These are phyloP conservation scores for Coniochaeta prunicola DNA, from an alignment of 2,329 filamentous ascomycete genomes.

Conservation along the genomic window DNA sequence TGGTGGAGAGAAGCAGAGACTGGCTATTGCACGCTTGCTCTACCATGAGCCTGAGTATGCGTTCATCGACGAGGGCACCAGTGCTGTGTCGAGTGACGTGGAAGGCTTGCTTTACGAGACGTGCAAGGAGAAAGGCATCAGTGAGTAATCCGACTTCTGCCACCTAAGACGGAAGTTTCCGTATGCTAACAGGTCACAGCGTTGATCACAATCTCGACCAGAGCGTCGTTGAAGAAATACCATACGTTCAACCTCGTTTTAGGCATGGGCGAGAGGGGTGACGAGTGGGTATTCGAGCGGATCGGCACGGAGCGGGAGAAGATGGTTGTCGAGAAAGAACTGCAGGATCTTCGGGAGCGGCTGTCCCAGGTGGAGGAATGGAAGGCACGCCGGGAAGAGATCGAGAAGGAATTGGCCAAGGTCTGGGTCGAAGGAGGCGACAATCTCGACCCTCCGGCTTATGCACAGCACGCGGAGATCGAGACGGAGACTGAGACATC, in stretches of 20 bases:
- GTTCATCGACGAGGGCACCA: slow-evolving; percentile 92
- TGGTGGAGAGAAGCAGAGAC: slow-evolving; percentile 93
- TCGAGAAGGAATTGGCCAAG: slow-evolving; percentile 70
- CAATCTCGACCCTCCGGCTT: slow-evolving; percentile 39
- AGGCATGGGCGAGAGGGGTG: slow-evolving; percentile 71
- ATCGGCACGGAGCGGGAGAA: slow-evolving; percentile 94
- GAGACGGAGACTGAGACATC: not conserved
- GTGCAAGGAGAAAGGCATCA: slow-evolving; percentile 89
- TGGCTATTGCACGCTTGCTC: slow-evolving; percentile 81
- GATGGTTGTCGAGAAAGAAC: slow-evolving; percentile 83
- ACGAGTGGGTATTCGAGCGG: slow-evolving; percentile 85
- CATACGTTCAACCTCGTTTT: slow-evolving; percentile 87
- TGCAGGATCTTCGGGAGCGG: slow-evolving; percentile 74
- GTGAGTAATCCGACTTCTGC: slow-evolving; percentile 45
- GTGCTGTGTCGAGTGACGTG: slow-evolving; percentile 87
- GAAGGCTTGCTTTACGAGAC: slow-evolving; percentile 90
- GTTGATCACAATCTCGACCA: slow-evolving; percentile 90
- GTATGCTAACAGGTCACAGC: slow-evolving; percentile 38
- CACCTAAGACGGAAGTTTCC: not conserved
- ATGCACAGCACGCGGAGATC: slow-evolving; percentile 16
- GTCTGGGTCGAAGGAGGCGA: slow-evolving; percentile 52
- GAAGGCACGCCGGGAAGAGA: slow-evolving; percentile 70
- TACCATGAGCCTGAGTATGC: slow-evolving; percentile 95
- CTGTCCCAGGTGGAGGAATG: slow-evolving; percentile 76
- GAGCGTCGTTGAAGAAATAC: slow-evolving; percentile 90